These are phyloP conservation scores for Amauroascus niger DNA, from an alignment of 2,329 filamentous ascomycete species.

Conservation along the genomic window DNA sequence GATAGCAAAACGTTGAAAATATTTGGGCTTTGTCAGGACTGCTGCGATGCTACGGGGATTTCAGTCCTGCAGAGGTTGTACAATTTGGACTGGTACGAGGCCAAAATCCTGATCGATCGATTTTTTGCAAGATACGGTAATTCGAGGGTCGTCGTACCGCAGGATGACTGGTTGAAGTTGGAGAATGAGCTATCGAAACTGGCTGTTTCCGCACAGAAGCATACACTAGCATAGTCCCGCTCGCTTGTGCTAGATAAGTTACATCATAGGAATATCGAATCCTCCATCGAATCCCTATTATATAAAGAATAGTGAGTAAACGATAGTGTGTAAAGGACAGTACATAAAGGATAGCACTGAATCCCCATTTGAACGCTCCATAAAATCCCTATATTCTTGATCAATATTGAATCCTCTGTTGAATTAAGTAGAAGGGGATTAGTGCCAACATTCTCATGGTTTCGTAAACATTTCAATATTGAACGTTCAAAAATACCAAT, in stretches of 20 bases:
- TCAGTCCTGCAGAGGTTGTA: background rate
- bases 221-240: background rate
- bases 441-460: too few species aligned
- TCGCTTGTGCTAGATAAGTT: too few species aligned
- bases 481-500: too few species aligned
- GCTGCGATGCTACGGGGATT: background rate
- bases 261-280: background rate
- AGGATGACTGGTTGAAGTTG: slow-evolving; percentile 5
- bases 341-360: too few species aligned
- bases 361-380: too few species aligned
- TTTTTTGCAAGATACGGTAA: background rate
- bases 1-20: background rate
- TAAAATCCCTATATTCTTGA: too few species aligned
- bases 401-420: too few species aligned
- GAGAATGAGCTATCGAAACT: background rate
- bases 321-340: too few species aligned
- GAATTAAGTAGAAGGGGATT: too few species aligned
- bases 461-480: too few species aligned
- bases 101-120: background rate
- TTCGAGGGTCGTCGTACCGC: background rate
- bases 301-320: too few species aligned
- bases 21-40: slow-evolving; percentile 8
- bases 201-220: background rate
- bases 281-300: too few species aligned
- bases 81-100: slow-evolving; percentile 3